Evolutionary conservation across 306 rosid genomes (phyloP).

Genomic region (Sophora flavescens): DNA sequence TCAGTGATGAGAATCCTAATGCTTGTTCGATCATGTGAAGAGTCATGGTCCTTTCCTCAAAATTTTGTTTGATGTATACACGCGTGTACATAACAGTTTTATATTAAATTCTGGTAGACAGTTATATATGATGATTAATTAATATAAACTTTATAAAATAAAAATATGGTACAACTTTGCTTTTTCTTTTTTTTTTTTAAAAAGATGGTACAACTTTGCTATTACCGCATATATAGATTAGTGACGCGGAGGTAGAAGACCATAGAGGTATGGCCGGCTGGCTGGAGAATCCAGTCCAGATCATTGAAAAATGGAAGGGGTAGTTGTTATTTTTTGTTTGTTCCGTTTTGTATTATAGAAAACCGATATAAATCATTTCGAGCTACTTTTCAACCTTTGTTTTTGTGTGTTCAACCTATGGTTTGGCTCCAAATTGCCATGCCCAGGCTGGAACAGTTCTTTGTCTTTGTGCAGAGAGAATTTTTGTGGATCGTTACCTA

Average conservation of each 20-base stretch:
- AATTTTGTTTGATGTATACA: neutral
- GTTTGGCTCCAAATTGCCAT: slow-evolving; percentile 8
- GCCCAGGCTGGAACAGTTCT: neutral
- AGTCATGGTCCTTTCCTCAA: slow-evolving; percentile 14
- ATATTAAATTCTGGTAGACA: neutral
- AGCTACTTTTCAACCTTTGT: neutral
- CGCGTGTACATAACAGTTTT: slow-evolving; percentile 47
- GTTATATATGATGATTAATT: neutral
- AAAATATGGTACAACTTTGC: slow-evolving; percentile 18
- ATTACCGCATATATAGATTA: neutral
- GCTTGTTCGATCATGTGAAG: slow-evolving; percentile 83
- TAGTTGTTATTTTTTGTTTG: slow-evolving; percentile 24
- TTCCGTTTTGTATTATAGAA: neutral
- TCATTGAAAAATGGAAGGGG: neutral
- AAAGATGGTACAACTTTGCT: slow-evolving; percentile 26
- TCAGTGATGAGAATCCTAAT: slow-evolving; percentile 91
- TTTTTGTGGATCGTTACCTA: neutral
- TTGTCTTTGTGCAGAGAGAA: neutral
- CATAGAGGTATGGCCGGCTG: slow-evolving; percentile 43
- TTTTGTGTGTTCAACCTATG: slow-evolving; percentile 1
- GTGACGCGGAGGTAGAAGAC: slow-evolving; percentile 15
- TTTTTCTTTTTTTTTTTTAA: too few species aligned
- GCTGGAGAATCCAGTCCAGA: slow-evolving; percentile 32
- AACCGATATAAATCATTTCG: neutral
- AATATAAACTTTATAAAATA: neutral